Conservation (phyloP, 75 land plant genomes). For the Gnetum montanum region DNA sequence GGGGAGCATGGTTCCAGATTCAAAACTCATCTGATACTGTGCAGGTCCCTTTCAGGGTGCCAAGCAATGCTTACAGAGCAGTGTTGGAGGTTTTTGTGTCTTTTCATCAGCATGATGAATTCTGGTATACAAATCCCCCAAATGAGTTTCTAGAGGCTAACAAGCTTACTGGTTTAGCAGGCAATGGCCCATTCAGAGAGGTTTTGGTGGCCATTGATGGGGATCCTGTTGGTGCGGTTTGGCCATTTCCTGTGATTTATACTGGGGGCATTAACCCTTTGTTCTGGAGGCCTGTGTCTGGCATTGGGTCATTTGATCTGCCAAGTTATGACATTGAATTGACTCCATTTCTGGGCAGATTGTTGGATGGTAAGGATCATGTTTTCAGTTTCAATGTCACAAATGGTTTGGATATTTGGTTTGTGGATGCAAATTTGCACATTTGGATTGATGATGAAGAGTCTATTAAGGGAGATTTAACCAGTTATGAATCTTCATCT, state of each 20-base stretch:
- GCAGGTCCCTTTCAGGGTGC: constrained; percentile 32
- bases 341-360: constrained; percentile 36
- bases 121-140: constrained; percentile 82
- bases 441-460: constrained; percentile 64
- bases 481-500: constrained; percentile 13
- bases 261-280: constrained; percentile 86
- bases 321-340: constrained; percentile 69
- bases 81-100: constrained; percentile 81
- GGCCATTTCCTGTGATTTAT: constrained; percentile 85
- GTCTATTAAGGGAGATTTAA: constrained; percentile 21
- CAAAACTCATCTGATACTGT: constrained; percentile 32
- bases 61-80: constrained; percentile 65
- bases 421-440: constrained; percentile 64
- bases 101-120: constrained; percentile 69
- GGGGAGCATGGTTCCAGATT: constrained; percentile 77
- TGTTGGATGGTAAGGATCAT: constrained; percentile 28
- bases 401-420: constrained; percentile 43
- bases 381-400: constrained; percentile 34
- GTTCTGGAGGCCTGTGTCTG: constrained; percentile 78
- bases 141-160: constrained; percentile 56
- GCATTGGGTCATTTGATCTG: constrained; percentile 78
- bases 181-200: constrained; percentile 91
- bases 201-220: constrained; percentile 64
- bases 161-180: constrained; percentile 53
- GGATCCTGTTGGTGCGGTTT: constrained; percentile 56